These are phyloP conservation scores for Lentinula sp. DNA, from an alignment of 768 basidiomycete genomes.

Conservation along the genomic window DNA sequence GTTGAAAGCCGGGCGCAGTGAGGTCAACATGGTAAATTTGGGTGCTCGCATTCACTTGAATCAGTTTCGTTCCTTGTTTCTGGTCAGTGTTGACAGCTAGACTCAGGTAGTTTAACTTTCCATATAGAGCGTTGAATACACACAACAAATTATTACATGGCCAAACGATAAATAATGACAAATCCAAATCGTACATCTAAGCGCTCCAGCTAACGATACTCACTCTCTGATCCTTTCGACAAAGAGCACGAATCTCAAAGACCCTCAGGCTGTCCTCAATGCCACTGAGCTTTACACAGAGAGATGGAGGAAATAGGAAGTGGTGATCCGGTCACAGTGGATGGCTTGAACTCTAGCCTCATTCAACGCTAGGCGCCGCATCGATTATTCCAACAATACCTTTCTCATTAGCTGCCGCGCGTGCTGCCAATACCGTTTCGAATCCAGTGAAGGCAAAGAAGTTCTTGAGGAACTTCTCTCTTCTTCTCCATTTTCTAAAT, in stretches of 20 bases:
- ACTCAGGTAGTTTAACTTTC: too few relatives aligned
- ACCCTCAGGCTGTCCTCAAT: constrained; percentile 97
- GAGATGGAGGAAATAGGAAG: constrained; percentile 64
- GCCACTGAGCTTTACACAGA: constrained; percentile 99
- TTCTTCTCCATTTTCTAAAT: constrained; percentile 17
- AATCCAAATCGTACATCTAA: too few relatives aligned
- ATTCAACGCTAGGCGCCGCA: constrained; percentile 64
- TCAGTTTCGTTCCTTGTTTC: too few relatives aligned
- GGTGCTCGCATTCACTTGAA: too few relatives aligned
- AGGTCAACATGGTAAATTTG: too few relatives aligned
- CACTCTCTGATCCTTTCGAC: constrained; percentile 27
- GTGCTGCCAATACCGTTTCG: constrained; percentile 59
- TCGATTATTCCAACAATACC: constrained; percentile 30
- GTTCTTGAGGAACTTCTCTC: neutral
- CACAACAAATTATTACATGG: too few relatives aligned
- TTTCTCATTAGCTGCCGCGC: constrained; percentile 39
- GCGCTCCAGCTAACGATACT: too few relatives aligned
- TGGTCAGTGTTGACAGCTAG: too few relatives aligned
- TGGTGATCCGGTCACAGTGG: constrained; percentile 1
- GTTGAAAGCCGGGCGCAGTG: too few relatives aligned
- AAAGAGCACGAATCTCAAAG: constrained; percentile 90
- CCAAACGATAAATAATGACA: too few relatives aligned
- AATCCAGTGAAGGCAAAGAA: constrained; percentile 17
- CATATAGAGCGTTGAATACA: too few relatives aligned
- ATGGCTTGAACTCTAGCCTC: constrained; percentile 35